These are phyloP conservation scores for Cucurbita moschata DNA, from an alignment of 306 rosid species.

Conservation along the genomic window DNA sequence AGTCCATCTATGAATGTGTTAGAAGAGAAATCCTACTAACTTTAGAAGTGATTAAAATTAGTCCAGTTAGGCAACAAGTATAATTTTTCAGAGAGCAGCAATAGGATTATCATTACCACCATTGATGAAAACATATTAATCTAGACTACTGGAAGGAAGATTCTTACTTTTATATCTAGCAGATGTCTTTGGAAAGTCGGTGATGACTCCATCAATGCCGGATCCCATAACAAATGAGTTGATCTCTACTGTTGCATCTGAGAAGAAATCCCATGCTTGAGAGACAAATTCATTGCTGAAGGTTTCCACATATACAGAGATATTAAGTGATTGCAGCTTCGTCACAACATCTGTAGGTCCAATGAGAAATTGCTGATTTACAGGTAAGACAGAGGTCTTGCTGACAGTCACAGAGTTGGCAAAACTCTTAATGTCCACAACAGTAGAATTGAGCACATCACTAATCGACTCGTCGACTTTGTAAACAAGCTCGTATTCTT, in stretches of 20 bases:
- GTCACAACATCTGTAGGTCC: constrained; percentile 19
- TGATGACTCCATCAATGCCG: constrained; percentile 50
- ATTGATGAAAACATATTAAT: not conserved
- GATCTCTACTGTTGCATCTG: constrained; percentile 76
- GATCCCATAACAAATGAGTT: constrained; percentile 35
- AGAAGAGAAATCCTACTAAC: too few species aligned
- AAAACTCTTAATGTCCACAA: constrained; percentile 44
- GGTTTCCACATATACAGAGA: constrained; percentile 58
- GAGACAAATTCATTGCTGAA: constrained; percentile 86
- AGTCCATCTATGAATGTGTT: too few species aligned
- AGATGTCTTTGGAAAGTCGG: constrained; percentile 69
- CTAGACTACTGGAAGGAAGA: not conserved
- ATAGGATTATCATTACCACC: too few species aligned
- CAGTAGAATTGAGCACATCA: constrained; percentile 26
- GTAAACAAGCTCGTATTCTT: constrained; percentile 53
- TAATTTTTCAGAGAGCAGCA: too few species aligned
- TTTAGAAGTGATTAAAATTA: too few species aligned
- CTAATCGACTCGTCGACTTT: constrained; percentile 39
- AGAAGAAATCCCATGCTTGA: constrained; percentile 90
- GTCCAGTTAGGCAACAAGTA: too few species aligned
- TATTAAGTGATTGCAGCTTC: constrained; percentile 28
- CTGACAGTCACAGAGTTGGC: constrained; percentile 51
- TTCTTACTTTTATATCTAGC: constrained; percentile 77
- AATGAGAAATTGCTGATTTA: constrained; percentile 6
- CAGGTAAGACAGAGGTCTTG: constrained; percentile 46